Conservation (phyloP, 371 early-diverging fungal genomes). For the Enteropsectra breve region DNA sequence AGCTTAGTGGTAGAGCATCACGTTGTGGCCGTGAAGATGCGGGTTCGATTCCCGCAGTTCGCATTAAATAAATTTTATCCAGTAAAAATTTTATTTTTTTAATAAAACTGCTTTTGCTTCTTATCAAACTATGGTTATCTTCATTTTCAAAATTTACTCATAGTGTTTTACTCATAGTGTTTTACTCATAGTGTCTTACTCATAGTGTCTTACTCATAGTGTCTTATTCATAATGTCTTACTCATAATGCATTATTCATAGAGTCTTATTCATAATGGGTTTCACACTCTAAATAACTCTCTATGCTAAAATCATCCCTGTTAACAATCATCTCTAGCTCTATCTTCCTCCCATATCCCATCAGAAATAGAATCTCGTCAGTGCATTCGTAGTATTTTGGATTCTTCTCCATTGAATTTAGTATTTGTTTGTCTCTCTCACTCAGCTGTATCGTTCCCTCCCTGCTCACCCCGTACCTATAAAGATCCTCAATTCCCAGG, state of each 20-base stretch:
- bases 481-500: conserved; percentile 29
- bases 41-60: conserved; percentile 45
- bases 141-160: neutral
- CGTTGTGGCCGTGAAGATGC: conserved; percentile 47
- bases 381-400: neutral
- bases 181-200: neutral
- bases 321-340: conserved; percentile 42
- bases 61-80: conserved; percentile 17
- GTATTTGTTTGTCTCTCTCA: conserved; percentile 15
- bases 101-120: neutral
- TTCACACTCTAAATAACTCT: too few relatives aligned
- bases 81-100: too few relatives aligned
- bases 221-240: too few relatives aligned
- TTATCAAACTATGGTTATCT: neutral
- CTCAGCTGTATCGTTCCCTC: conserved; percentile 22
- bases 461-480: conserved; percentile 23
- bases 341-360: conserved; percentile 21
- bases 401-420: conserved; percentile 7
- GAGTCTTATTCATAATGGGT: too few relatives aligned
- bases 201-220: too few relatives aligned
- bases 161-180: neutral
- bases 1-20: conserved; percentile 49
- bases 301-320: conserved; percentile 2
- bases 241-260: too few relatives aligned
- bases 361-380: conserved; percentile 24